These are phyloP conservation scores for Lachnellula willkommii DNA, from an alignment of 2,329 filamentous ascomycete genomes.

Conservation along the genomic window DNA sequence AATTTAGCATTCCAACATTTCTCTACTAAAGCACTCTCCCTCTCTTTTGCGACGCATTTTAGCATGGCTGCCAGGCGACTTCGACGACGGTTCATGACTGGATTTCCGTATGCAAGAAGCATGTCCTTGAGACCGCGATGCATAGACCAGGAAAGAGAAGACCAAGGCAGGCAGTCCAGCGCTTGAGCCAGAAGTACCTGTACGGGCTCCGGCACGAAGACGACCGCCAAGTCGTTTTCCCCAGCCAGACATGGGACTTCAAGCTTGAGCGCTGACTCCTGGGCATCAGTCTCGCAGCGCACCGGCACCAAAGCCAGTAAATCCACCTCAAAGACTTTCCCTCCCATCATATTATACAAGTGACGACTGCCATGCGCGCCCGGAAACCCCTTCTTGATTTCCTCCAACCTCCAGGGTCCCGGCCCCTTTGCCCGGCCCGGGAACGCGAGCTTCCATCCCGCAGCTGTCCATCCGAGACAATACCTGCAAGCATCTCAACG, in stretches of 20 bases:
- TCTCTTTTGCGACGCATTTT: neutral
- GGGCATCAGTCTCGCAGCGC: neutral
- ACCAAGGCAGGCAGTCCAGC: conserved; percentile 33
- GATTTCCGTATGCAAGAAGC: conserved; percentile 27
- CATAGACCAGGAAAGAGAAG: conserved; percentile 31
- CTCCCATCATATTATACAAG: conserved; percentile 32
- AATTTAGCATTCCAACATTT: conserved; percentile 29
- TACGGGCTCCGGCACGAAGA: conserved; percentile 12
- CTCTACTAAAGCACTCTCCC: neutral
- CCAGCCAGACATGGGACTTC: conserved; percentile 20
- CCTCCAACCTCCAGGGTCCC: conserved; percentile 12
- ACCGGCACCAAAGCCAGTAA: conserved; percentile 18
- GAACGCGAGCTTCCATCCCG: conserved; percentile 19
- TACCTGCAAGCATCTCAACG: conserved; percentile 22
- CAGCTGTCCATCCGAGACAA: conserved; percentile 14
- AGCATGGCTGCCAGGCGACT: conserved; percentile 15
- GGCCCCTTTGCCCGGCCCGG: conserved; percentile 15
- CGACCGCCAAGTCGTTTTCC: neutral
- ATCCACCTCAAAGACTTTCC: conserved; percentile 31
- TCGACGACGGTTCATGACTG: conserved; percentile 26
- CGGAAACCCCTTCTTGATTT: conserved; percentile 26
- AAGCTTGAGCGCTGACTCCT: conserved; percentile 10
- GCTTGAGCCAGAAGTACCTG: conserved; percentile 21
- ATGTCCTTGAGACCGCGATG: conserved; percentile 32
- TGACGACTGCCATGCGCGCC: conserved; percentile 30